These are phyloP conservation scores for Yamadazyma diospyri DNA, from an alignment of 1,139 yeast species.

Conservation along the genomic window DNA sequence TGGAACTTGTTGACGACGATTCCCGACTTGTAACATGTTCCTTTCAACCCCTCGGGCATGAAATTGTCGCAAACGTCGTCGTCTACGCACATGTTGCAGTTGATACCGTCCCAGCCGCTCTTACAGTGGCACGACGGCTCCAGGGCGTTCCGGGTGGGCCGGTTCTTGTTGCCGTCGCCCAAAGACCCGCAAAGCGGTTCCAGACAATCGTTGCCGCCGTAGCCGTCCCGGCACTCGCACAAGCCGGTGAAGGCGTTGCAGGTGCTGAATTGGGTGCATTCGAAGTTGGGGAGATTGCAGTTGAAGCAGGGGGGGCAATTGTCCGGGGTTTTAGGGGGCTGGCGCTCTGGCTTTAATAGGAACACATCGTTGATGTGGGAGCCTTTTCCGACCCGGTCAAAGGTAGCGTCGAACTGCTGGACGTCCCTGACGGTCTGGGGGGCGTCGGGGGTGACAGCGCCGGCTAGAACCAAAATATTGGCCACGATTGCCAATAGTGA, in stretches of 20 bases:
- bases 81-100: constrained; percentile 76
- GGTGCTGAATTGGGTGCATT: constrained; percentile 81
- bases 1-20: constrained; percentile 74
- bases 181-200: constrained; percentile 86
- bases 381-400: constrained; percentile 25
- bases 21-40: constrained; percentile 91
- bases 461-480: neutral
- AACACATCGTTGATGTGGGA: constrained; percentile 27
- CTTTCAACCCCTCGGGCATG: constrained; percentile 83
- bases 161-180: constrained; percentile 56
- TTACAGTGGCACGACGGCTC: constrained; percentile 63
- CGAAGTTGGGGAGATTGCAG: constrained; percentile 87
- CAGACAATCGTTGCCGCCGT: constrained; percentile 90
- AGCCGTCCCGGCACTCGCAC: constrained; percentile 91
- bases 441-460: neutral
- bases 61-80: constrained; percentile 80
- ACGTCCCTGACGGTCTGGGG: constrained; percentile 9
- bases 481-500: neutral
- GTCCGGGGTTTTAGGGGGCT: constrained; percentile 10
- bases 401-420: constrained; percentile 16
- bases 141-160: constrained; percentile 52
- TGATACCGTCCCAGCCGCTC: constrained; percentile 90
- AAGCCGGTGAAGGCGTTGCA: constrained; percentile 87
- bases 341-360: constrained; percentile 18
- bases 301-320: constrained; percentile 85